phyloP scores from a whole-genome alignment of 257 asterid species.

The Datura wrightii region DNA sequence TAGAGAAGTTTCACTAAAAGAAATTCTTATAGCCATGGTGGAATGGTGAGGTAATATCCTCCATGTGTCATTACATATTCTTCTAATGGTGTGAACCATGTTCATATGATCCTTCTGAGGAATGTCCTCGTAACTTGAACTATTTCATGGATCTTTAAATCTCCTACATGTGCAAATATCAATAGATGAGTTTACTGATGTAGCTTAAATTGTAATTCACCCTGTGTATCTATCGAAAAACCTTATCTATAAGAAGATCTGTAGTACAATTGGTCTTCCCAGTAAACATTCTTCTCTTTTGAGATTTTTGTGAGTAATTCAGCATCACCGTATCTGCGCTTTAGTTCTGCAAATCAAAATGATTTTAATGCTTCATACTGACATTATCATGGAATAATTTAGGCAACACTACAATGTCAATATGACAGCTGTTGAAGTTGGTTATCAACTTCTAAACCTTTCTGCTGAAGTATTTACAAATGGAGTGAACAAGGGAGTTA shows the following conservation, averaged over 20 bases:
- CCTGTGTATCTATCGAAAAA: background rate
- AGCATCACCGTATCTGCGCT: constrained; percentile 18
- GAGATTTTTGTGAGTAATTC: background rate
- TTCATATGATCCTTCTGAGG: constrained; percentile 15
- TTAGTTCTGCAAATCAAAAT: background rate
- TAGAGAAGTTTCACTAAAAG: background rate
- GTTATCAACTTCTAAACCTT: constrained; percentile 66
- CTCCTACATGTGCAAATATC: constrained; percentile 18
- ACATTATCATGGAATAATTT: constrained; percentile 34
- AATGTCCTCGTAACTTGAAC: background rate
- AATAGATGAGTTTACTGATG: background rate
- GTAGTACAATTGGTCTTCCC: constrained; percentile 9
- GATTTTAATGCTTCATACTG: constrained; percentile 16
- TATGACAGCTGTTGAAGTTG: constrained; percentile 90
- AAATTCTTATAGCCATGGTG: background rate
- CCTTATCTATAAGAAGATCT: background rate
- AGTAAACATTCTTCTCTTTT: background rate
- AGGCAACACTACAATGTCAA: constrained; percentile 99
- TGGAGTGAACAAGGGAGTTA: constrained; percentile 78
- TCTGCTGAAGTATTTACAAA: constrained; percentile 58
- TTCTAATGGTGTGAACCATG: constrained; percentile 19
- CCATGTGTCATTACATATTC: background rate
- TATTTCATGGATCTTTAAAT: background rate
- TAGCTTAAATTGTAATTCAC: background rate
- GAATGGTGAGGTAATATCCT: background rate